These are phyloP conservation scores for Paramecium primaurelia DNA, from an alignment of 73 alveolate genomes.

Conservation along the genomic window DNA sequence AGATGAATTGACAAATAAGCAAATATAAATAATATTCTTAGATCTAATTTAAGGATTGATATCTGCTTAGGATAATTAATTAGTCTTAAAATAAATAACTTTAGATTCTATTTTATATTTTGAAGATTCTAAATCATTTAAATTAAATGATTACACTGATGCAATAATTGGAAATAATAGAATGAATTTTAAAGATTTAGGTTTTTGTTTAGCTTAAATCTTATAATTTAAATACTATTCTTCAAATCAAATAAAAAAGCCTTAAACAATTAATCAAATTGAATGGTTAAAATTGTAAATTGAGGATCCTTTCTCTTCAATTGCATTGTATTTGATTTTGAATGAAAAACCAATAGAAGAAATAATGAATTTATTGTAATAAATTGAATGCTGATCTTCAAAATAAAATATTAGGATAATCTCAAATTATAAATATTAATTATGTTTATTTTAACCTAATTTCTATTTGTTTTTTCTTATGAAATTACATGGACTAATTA, in stretches of 20 bases:
- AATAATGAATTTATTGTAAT: background rate
- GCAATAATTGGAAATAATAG: background rate
- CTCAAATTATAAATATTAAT: background rate
- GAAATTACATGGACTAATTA: background rate
- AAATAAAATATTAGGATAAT: background rate
- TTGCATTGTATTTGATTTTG: background rate
- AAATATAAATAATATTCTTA: background rate
- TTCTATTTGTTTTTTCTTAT: background rate
- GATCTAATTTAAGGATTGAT: background rate
- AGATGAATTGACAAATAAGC: background rate
- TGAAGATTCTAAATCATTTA: background rate
- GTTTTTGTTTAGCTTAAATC: background rate
- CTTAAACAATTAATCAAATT: background rate
- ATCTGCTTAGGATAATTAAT: background rate
- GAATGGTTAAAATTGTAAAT: background rate
- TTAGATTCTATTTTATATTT: background rate
- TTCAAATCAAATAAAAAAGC: background rate
- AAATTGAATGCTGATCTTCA: background rate
- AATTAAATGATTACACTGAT: background rate
- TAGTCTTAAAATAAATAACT: background rate
- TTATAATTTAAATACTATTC: background rate
- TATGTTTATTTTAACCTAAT: background rate
- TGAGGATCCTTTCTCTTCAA: background rate
- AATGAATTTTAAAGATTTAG: background rate
- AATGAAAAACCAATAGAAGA: background rate